These are phyloP conservation scores for Pseudozyma sp. DNA, from an alignment of 1,284 basidiomycete species.

Conservation along the genomic window DNA sequence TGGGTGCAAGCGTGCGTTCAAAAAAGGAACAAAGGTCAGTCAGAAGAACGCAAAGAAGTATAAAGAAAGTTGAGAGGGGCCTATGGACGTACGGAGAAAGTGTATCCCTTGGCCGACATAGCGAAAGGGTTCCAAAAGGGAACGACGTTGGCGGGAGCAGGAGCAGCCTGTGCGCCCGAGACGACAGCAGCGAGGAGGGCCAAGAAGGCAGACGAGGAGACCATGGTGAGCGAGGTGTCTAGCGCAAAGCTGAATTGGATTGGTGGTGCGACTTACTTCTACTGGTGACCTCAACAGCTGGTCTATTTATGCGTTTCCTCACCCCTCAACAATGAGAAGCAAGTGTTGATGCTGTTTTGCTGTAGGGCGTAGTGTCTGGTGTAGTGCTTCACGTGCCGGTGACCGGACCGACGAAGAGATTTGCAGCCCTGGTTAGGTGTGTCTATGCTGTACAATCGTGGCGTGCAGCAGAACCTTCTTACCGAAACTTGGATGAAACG, in stretches of 20 bases:
- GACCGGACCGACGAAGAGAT: no score
- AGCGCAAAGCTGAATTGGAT: neutral
- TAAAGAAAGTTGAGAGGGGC: neutral
- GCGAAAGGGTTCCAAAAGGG: constrained; percentile 28
- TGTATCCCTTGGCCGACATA: constrained; percentile 41
- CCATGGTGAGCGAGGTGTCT: constrained; percentile 5
- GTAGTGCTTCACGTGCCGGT: no score
- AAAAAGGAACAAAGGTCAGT: neutral
- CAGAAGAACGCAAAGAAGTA: neutral
- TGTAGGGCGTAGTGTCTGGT: no score
- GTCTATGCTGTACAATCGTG: no score
- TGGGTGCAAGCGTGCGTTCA: no score
- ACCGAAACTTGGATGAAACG: no score
- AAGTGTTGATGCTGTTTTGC: neutral
- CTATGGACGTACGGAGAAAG: constrained; percentile 22
- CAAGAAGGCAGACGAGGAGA: constrained; percentile 25
- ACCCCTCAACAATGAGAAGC: neutral
- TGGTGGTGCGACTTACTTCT: constrained; percentile 1
- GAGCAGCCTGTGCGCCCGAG: constrained; percentile 28
- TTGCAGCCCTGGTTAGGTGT: no score
- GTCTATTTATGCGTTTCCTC: neutral
- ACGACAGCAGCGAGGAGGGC: constrained; percentile 24
- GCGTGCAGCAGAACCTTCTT: no score
- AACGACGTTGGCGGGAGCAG: constrained; percentile 21
- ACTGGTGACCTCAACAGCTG: neutral